Percentiles rank a stretch among this genome's conserved stretches.
Evolutionary conservation across 2,329 filamentous ascomycete species (phyloP).

Genomic region (Trichoderma polysporum): DNA sequence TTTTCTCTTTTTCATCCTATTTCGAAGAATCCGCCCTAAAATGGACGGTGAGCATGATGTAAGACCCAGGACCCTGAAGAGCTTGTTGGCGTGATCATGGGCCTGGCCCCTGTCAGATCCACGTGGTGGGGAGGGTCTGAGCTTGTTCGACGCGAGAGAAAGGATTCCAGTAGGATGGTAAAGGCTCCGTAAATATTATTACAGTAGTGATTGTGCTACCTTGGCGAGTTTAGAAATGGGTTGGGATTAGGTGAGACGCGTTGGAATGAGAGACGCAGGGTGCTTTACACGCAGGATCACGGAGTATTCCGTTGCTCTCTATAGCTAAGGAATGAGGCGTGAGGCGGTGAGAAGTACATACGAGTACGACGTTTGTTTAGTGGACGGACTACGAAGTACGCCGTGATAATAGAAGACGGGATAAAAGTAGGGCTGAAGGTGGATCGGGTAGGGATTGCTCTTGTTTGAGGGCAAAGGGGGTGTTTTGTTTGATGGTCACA

Average conservation of each 20-base stretch:
- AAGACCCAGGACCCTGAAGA: constrained; percentile 9
- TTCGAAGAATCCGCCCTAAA: neutral
- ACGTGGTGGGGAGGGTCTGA: neutral
- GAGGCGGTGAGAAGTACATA: neutral
- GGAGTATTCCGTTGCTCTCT: too few relatives aligned
- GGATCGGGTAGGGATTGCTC: neutral
- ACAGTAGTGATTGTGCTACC: neutral
- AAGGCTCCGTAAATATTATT: neutral
- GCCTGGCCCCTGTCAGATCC: neutral
- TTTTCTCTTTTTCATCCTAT: too few relatives aligned
- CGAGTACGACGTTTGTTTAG: neutral
- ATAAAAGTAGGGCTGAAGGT: constrained; percentile 1
- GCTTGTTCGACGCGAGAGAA: neutral
- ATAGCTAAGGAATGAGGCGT: neutral
- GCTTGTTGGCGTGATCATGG: neutral
- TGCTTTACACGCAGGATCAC: neutral
- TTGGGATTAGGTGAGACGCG: neutral
- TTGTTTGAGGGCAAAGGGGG: neutral
- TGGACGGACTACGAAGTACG: neutral
- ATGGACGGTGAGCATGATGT: constrained; percentile 9
- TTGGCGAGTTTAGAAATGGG: neutral
- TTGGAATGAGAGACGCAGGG: neutral
- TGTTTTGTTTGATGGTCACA: neutral
- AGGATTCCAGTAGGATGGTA: constrained; percentile 12
- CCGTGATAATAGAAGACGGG: neutral